phyloP scores from a whole-genome alignment of 805 yeast genomes.

The Teunomyces lycoperdinae region DNA sequence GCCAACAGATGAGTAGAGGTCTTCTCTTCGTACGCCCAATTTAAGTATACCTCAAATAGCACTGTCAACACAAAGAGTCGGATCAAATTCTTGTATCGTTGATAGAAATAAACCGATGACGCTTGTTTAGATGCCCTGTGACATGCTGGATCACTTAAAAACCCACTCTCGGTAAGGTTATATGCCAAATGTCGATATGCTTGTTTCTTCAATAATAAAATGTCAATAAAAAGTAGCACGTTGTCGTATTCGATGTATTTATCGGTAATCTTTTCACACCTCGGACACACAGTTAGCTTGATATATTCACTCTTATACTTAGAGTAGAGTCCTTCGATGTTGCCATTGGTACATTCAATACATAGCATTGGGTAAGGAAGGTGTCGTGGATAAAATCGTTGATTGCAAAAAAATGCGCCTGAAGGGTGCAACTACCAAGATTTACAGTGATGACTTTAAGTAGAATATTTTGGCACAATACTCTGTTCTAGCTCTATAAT shows the following conservation, averaged over 20 bases:
- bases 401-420: neutral
- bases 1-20: conserved; percentile 30
- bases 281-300: conserved; percentile 69
- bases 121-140: neutral
- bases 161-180: conserved; percentile 49
- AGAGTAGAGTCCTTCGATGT: conserved; percentile 64
- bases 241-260: conserved; percentile 88
- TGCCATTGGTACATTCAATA: conserved; percentile 71
- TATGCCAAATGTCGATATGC: conserved; percentile 86
- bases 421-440: no score
- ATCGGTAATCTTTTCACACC: conserved; percentile 77
- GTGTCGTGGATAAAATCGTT: neutral
- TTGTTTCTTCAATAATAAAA: conserved; percentile 78
- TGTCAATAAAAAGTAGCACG: conserved; percentile 79
- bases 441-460: no score
- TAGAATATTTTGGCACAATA: no score
- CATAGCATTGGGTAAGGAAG: conserved; percentile 74
- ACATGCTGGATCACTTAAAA: conserved; percentile 8
- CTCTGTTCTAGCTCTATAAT: neutral
- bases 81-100: conserved; percentile 20
- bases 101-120: conserved; percentile 4
- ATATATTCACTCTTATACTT: conserved; percentile 76
- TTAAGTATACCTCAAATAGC: conserved; percentile 83
- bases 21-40: conserved; percentile 89
- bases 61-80: conserved; percentile 60